Conservation (phyloP, 495 filamentous ascomycete genomes). For the Evansstolkia leycettana region DNA sequence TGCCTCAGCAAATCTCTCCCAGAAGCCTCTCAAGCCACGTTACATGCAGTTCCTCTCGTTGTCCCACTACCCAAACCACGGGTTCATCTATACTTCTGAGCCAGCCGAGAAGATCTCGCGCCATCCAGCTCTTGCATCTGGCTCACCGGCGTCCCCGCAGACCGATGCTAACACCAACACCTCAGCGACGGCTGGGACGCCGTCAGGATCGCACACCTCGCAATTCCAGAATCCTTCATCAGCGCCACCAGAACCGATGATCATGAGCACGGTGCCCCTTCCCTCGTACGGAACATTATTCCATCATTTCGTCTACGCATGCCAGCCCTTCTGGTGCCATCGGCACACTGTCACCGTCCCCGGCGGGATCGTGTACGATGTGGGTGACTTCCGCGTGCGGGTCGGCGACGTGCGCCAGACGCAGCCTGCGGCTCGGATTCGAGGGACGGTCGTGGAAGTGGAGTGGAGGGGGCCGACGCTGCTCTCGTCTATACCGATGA, state of each 20-base stretch:
- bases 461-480: conserved; percentile 32
- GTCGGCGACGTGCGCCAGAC: conserved; percentile 34
- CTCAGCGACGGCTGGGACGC: no score
- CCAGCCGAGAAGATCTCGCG: conserved; percentile 9
- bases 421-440: conserved; percentile 21
- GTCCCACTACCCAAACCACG: conserved; percentile 26
- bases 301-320: conserved; percentile 31
- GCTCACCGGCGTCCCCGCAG: no score
- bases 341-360: conserved; percentile 29
- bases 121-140: no score
- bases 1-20: conserved; percentile 11
- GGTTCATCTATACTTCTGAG: conserved; percentile 34
- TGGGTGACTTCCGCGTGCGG: conserved; percentile 33
- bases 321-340: conserved; percentile 34
- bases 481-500: conserved; percentile 12
- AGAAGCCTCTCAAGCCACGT: conserved; percentile 16
- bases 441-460: conserved; percentile 32
- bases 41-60: conserved; percentile 37
- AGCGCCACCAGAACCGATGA: conserved; percentile 12
- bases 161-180: no score
- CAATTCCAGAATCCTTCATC: background rate
- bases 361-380: conserved; percentile 28
- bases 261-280: conserved; percentile 29
- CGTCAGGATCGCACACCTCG: background rate
- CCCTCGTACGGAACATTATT: conserved; percentile 22